phyloP scores from a whole-genome alignment of 192 early-diverging fungal species.

The Lunasporangiospora selenospora region DNA sequence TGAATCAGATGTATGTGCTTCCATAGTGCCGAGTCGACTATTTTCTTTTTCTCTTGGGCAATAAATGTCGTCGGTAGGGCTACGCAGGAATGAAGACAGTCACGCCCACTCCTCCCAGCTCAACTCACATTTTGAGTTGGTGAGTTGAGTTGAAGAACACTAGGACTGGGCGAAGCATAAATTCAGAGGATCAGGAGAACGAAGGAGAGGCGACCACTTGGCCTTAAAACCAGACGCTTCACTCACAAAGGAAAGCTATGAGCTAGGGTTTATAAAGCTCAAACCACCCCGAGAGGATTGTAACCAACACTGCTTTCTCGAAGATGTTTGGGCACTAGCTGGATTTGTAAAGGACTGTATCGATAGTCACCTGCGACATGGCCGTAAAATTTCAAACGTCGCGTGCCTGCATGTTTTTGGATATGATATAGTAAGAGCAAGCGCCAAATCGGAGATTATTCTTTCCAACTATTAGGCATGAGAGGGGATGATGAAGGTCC shows the following conservation, averaged over 20 bases:
- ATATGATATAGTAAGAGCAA: no score
- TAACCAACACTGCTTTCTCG: background rate
- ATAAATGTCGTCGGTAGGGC: no score
- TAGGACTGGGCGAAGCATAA: conserved; percentile 1
- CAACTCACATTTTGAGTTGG: background rate
- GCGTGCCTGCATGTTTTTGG: background rate
- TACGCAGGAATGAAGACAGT: background rate
- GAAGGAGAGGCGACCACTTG: conserved; percentile 2
- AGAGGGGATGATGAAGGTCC: no score
- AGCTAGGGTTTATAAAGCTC: conserved; percentile 1
- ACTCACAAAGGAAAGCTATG: conserved; percentile 1
- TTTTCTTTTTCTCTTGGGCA: no score
- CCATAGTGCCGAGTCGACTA: no score
- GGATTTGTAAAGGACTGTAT: conserved; percentile 1
- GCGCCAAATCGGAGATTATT: no score
- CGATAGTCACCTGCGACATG: background rate
- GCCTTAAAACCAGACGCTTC: conserved; percentile 7
- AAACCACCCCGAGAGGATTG: conserved; percentile 1
- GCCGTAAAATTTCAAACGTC: background rate
- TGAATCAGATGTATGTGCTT: no score
- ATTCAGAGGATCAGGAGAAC: background rate
- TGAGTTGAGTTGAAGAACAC: no score
- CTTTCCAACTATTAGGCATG: no score
- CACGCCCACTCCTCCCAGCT: conserved; percentile 1
- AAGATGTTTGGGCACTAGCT: conserved; percentile 3